A percentile compares a stretch with the other conserved stretches of the same genome.
Conservation (phyloP, 1,284 basidiomycete species). For the Boletellus deceptivus region DNA sequence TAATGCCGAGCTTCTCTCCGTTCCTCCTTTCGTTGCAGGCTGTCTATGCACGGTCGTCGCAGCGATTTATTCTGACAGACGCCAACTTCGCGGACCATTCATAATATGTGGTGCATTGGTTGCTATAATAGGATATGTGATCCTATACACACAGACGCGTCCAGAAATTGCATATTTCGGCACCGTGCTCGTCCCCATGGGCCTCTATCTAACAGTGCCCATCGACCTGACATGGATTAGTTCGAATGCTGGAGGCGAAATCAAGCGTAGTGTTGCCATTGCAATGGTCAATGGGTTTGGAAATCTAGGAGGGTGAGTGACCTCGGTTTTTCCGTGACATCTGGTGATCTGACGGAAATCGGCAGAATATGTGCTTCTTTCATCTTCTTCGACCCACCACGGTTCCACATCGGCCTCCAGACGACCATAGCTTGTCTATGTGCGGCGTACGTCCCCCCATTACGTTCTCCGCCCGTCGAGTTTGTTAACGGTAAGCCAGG, state of each 20-base stretch:
- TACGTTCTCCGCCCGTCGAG: neutral
- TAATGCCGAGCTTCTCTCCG: slow-evolving; percentile 51
- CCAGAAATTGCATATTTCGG: slow-evolving; percentile 46
- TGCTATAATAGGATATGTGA: slow-evolving; percentile 42
- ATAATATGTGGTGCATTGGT: slow-evolving; percentile 36
- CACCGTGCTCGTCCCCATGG: slow-evolving; percentile 48
- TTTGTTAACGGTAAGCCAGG: slow-evolving; percentile 20
- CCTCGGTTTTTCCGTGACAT: neutral
- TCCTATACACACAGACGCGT: slow-evolving; percentile 38
- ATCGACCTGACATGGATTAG: slow-evolving; percentile 54
- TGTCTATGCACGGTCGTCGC: slow-evolving; percentile 39
- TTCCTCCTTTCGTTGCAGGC: slow-evolving; percentile 46
- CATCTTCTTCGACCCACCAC: slow-evolving; percentile 45
- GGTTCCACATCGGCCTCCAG: slow-evolving; percentile 48
- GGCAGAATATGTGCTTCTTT: slow-evolving; percentile 43
- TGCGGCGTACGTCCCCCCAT: slow-evolving; percentile 26
- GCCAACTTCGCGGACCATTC: slow-evolving; percentile 39
- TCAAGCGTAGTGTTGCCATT: slow-evolving; percentile 49
- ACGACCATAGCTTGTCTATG: slow-evolving; percentile 34
- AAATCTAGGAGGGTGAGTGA: slow-evolving; percentile 49
- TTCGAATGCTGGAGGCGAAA: slow-evolving; percentile 54
- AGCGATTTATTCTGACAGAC: slow-evolving; percentile 41
- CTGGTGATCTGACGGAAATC: neutral
- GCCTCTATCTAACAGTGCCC: slow-evolving; percentile 53
- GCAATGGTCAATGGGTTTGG: slow-evolving; percentile 56